Conservation (phyloP, 257 asterid species). For the Solanum stenotomum region DNA sequence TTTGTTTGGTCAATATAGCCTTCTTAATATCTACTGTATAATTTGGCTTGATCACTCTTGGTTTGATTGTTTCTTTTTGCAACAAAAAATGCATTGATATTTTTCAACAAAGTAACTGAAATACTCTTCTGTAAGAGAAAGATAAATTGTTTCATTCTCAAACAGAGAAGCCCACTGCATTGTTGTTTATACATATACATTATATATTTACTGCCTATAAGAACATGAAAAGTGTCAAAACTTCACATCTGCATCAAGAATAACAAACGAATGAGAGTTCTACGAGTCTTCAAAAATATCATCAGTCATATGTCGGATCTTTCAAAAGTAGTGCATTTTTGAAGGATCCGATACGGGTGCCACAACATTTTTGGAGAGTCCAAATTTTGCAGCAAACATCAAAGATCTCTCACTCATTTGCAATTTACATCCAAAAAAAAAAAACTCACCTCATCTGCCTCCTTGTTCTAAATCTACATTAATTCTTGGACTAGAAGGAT, state of each 20-base stretch:
- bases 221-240: not conserved
- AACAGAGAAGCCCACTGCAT: slow-evolving; percentile 33
- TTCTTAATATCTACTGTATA: not conserved
- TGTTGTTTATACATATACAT: not conserved
- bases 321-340: not conserved
- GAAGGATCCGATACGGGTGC: fast-evolving
- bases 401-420: not conserved
- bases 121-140: slow-evolving; percentile 39
- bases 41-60: not conserved
- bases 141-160: slow-evolving; percentile 22
- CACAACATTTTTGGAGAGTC: not conserved
- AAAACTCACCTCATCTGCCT: not conserved
- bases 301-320: not conserved
- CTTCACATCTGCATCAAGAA: slow-evolving; percentile 32
- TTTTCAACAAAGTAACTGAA: not conserved
- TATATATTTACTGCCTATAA: slow-evolving; percentile 6
- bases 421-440: not conserved
- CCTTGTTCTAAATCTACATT: slow-evolving; percentile 51
- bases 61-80: not conserved
- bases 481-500: slow-evolving; percentile 39
- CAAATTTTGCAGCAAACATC: not conserved
- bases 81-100: not conserved
- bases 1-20: not conserved
- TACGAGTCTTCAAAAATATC: not conserved
- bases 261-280: slow-evolving; percentile 2